These are phyloP conservation scores for Penicillium sp. DNA, from an alignment of 2,329 filamentous ascomycete species.

Conservation along the genomic window DNA sequence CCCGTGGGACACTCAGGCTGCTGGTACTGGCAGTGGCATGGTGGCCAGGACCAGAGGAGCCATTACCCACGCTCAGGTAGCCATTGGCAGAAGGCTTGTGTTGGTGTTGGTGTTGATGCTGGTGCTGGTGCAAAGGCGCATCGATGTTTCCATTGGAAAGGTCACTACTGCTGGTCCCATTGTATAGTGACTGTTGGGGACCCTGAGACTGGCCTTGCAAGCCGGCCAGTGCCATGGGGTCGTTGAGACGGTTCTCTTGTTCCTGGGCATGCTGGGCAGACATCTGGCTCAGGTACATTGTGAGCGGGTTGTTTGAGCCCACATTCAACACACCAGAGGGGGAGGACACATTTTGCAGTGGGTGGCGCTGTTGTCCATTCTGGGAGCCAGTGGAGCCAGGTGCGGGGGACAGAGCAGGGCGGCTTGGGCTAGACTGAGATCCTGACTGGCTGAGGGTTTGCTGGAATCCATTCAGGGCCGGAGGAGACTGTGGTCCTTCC, in stretches of 20 bases:
- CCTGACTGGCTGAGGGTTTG: slow-evolving; percentile 54
- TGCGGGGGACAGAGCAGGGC: slow-evolving; percentile 54
- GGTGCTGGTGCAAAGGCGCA: slow-evolving; percentile 49
- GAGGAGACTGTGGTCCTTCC: slow-evolving; percentile 58
- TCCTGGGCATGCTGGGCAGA: slow-evolving; percentile 62
- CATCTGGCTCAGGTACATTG: slow-evolving; percentile 87
- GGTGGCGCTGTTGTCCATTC: slow-evolving; percentile 61
- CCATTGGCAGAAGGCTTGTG: slow-evolving; percentile 61
- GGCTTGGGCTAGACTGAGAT: slow-evolving; percentile 62
- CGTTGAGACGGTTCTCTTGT: slow-evolving; percentile 55
- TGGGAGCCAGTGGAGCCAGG: slow-evolving; percentile 55
- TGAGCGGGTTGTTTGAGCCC: slow-evolving; percentile 80
- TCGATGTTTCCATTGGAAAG: slow-evolving; percentile 58
- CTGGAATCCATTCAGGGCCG: slow-evolving; percentile 60
- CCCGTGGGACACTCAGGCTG: slow-evolving; percentile 54
- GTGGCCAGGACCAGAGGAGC: slow-evolving; percentile 66
- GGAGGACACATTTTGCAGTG: slow-evolving; percentile 56
- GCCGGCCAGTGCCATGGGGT: slow-evolving; percentile 42
- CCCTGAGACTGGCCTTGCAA: slow-evolving; percentile 65
- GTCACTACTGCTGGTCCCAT: slow-evolving; percentile 67
- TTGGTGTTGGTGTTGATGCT: background rate
- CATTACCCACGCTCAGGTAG: slow-evolving; percentile 54
- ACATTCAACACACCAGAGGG: slow-evolving; percentile 76
- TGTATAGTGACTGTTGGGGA: slow-evolving; percentile 77
- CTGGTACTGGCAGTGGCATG: slow-evolving; percentile 67